Conservation (phyloP, 495 filamentous ascomycete genomes). For the Glarea lozoyensis region DNA sequence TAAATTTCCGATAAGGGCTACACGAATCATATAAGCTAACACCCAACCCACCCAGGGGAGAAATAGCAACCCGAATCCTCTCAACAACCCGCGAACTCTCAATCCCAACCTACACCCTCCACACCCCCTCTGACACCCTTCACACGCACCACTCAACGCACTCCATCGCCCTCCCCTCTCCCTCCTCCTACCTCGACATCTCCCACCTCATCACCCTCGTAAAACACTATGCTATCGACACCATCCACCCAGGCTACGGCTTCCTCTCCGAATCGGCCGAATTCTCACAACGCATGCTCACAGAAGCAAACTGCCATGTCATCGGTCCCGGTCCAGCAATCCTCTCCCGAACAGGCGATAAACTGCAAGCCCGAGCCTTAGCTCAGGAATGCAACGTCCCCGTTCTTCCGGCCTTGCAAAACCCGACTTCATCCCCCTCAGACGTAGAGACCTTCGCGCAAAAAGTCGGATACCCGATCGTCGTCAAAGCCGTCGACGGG, state of each 20-base stretch:
- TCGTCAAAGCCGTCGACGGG: slow-evolving; percentile 48
- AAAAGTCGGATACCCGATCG: slow-evolving; percentile 42
- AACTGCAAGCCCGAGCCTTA: slow-evolving; percentile 45
- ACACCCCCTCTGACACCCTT: slow-evolving; percentile 42
- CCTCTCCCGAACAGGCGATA: slow-evolving; percentile 45
- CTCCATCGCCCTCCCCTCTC: slow-evolving; percentile 36
- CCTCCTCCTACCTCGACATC: slow-evolving; percentile 44
- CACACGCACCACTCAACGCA: slow-evolving; percentile 41
- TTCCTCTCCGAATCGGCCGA: slow-evolving; percentile 52
- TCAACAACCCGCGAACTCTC: slow-evolving; percentile 45
- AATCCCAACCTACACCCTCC: slow-evolving; percentile 45
- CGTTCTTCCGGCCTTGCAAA: slow-evolving; percentile 38
- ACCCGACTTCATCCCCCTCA: slow-evolving; percentile 29
- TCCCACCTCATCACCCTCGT: slow-evolving; percentile 33
- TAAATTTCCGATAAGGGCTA: too few relatives aligned
- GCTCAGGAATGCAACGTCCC: slow-evolving; percentile 46
- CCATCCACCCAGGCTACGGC: slow-evolving; percentile 54
- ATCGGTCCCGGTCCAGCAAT: slow-evolving; percentile 46
- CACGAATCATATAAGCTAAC: slow-evolving; percentile 11
- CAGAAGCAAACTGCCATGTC: slow-evolving; percentile 37
- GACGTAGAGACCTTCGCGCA: slow-evolving; percentile 35
- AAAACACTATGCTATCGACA: slow-evolving; percentile 41
- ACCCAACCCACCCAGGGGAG: slow-evolving; percentile 34
- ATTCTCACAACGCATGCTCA: slow-evolving; percentile 42
- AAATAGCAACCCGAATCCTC: slow-evolving; percentile 52